Conservation (phyloP, 495 filamentous ascomycete genomes). For the Penicillium macrosclerotiorum region DNA sequence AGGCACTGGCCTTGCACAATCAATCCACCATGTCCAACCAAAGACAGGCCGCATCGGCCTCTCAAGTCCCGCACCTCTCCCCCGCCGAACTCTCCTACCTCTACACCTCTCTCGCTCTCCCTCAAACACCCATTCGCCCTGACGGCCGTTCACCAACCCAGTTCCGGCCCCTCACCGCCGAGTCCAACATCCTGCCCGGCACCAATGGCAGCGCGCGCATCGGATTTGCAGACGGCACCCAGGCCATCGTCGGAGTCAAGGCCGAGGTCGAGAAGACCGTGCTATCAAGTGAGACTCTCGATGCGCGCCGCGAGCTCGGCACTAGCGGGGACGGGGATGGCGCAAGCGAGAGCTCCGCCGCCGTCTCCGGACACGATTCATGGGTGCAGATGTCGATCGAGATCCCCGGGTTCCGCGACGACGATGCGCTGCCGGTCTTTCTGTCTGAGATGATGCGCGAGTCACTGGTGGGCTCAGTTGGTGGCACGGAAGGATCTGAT, state of each 20-base stretch:
- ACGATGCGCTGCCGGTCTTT: constrained; percentile 87
- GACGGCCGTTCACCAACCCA: constrained; percentile 79
- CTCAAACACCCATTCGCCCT: constrained; percentile 79
- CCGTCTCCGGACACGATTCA: constrained; percentile 41
- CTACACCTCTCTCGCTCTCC: constrained; percentile 75
- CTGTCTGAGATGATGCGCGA: constrained; percentile 84
- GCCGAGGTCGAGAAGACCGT: constrained; percentile 79
- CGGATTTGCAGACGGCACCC: constrained; percentile 91
- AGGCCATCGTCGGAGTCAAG: constrained; percentile 93
- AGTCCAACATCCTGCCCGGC: constrained; percentile 82
- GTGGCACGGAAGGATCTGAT: constrained; percentile 17
- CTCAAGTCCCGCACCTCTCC: constrained; percentile 66
- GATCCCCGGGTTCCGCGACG: constrained; percentile 83
- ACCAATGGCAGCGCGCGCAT: constrained; percentile 91
- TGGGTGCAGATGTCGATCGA: constrained; percentile 86
- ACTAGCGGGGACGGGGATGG: constrained; percentile 31
- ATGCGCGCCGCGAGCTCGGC: constrained; percentile 25
- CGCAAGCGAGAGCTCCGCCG: constrained; percentile 24
- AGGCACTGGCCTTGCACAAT: background rate
- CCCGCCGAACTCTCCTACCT: constrained; percentile 96
- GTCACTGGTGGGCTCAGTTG: constrained; percentile 64
- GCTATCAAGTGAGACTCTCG: constrained; percentile 31
- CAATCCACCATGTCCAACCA: constrained; percentile 35
- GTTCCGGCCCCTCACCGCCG: constrained; percentile 87
- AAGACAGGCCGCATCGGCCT: constrained; percentile 46